Evolutionary conservation across 2,329 filamentous ascomycete species (phyloP).

Genomic region (Pseudocercospora eumusae): DNA sequence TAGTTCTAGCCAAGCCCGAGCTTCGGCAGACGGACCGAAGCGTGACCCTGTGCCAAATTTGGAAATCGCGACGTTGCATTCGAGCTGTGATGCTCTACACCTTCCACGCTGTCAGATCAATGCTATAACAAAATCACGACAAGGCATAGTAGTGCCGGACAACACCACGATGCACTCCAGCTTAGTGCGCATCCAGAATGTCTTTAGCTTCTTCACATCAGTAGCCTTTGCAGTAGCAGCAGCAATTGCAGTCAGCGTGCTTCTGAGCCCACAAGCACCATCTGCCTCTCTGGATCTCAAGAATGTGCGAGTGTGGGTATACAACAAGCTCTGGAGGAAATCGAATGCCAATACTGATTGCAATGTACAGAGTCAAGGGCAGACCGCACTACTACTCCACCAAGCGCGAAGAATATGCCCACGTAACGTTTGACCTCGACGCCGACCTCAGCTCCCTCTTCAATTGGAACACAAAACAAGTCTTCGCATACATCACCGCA

Average conservation of each 20-base stretch:
- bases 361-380: slow-evolving; percentile 71
- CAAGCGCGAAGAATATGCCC: slow-evolving; percentile 93
- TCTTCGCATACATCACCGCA: slow-evolving; percentile 94
- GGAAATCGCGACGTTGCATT: slow-evolving; percentile 1
- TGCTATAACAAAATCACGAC: not conserved
- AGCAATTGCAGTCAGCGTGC: slow-evolving; percentile 77
- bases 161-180: slow-evolving; percentile 75
- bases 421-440: slow-evolving; percentile 89
- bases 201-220: slow-evolving; percentile 97
- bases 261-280: slow-evolving; percentile 69
- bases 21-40: too few species aligned
- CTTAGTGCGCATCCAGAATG: slow-evolving; percentile 80
- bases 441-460: slow-evolving; percentile 90
- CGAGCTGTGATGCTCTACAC: not conserved
- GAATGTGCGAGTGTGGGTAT: slow-evolving; percentile 79
- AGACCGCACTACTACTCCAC: slow-evolving; percentile 93
- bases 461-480: slow-evolving; percentile 98
- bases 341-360: not conserved
- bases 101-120: not conserved
- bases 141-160: not conserved
- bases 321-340: not conserved
- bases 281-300: slow-evolving; percentile 64
- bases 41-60: slow-evolving; percentile 1
- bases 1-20: too few species aligned
- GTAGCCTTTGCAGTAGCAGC: slow-evolving; percentile 79